phyloP scores from a whole-genome alignment of 78 protist genomes.

The Pelomyxa schiedti region DNA sequence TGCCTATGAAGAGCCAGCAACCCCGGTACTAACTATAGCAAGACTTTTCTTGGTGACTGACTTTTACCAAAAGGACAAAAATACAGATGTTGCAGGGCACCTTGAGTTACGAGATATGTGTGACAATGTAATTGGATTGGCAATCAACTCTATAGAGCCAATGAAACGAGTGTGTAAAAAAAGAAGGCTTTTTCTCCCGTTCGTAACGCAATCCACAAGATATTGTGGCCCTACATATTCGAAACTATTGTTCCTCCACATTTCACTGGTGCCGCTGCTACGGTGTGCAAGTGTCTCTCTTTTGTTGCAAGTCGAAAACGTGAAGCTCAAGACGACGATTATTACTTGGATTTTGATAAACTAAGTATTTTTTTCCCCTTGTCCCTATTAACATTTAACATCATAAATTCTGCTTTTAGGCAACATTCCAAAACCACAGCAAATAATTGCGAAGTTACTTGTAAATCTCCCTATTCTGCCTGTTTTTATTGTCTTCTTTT shows the following conservation, averaged over 20 bases:
- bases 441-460: slow-evolving; percentile 35
- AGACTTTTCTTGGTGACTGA: neutral
- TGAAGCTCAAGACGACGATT: slow-evolving; percentile 24
- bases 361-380: too few relatives aligned
- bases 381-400: too few relatives aligned
- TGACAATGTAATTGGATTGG: slow-evolving; percentile 34
- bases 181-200: neutral
- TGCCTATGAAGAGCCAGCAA: slow-evolving; percentile 20
- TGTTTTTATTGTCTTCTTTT: too few relatives aligned
- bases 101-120: slow-evolving; percentile 31
- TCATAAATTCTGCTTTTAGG: too few relatives aligned
- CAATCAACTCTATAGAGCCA: slow-evolving; percentile 37
- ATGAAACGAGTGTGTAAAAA: slow-evolving; percentile 20
- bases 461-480: too few relatives aligned
- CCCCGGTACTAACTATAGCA: slow-evolving; percentile 17
- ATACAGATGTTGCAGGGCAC: slow-evolving; percentile 12
- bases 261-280: slow-evolving; percentile 21
- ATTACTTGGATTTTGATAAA: slow-evolving; percentile 53
- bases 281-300: slow-evolving; percentile 21
- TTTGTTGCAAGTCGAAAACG: slow-evolving; percentile 14
- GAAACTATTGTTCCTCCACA: slow-evolving; percentile 19
- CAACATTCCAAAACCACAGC: slow-evolving; percentile 56
- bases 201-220: neutral
- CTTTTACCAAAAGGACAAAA: neutral
- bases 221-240: slow-evolving; percentile 54